Evolutionary conservation across 2,329 filamentous ascomycete species (phyloP), one percentile per base, ranked within the genome.

Genomic region (Ceratocystis eucalypticola): DNA sequence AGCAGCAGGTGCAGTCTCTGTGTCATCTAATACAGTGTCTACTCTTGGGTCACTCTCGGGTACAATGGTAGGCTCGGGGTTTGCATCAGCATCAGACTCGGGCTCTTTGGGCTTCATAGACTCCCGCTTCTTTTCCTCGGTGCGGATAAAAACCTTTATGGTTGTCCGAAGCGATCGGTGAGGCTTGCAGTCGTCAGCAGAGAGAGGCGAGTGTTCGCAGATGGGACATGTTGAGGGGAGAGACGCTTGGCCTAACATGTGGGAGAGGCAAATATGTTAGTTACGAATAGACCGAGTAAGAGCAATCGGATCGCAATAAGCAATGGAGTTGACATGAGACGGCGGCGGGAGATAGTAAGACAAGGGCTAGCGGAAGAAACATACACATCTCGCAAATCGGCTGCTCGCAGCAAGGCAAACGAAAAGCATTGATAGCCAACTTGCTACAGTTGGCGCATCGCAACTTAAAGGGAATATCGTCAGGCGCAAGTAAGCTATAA

Each of bases 381-480:
- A 73, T 79, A 96, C 94, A 99, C 70, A 80, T 82, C 73, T 93
- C 88, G 80, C 94, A 97, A 67, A 97, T 96, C 50, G 89, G 87
- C 74, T 96, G 93, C 73, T 96, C 94, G 76, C 94, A 99, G 77
- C 94, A 99, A 1, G 92, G 90, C 33, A 96, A 80, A 69, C 92
- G 89, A 75, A 91, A 96, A 7, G 93, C 90, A 74, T 96, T 95
- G 70, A 96, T 80, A 37, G 91, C 92, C 67, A 97, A 81, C 75
- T 89, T 91, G 78, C 88, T 94, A 77, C 94, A 99, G 71, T 91
- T 89, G 64, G 91, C 91, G 80, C 94, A 99, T 76, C 92, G 88
- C 70, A 99, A 83, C 80, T 96, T 96, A 72, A 92, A 91, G n/a
- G 94, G 94, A 67, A 96, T 91, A 69, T 94, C 90, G 72, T 93